Conservation (phyloP, 2,329 filamentous ascomycete species). For the Colletotrichum cordylinicola region DNA sequence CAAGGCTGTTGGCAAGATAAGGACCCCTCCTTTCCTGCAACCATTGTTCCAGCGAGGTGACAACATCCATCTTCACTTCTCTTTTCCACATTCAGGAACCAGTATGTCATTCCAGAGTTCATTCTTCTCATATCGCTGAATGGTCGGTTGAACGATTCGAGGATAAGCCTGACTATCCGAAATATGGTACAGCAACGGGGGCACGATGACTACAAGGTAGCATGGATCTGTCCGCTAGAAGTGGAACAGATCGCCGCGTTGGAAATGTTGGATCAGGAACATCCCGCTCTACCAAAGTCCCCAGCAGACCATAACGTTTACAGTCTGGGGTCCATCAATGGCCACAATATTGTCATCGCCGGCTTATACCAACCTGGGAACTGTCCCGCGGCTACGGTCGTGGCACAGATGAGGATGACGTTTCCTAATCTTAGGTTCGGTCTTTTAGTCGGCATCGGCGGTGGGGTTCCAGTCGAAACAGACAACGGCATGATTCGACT, state of each 20-base stretch:
- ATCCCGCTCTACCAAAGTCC: not conserved
- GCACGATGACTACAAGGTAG: not conserved
- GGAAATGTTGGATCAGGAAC: not conserved
- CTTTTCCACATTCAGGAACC: too few relatives aligned
- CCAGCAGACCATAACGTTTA: constrained; percentile 29
- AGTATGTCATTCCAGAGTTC: not conserved
- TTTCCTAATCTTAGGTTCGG: constrained; percentile 14
- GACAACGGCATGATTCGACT: not conserved
- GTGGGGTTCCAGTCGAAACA: constrained; percentile 23
- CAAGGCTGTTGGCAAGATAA: not conserved
- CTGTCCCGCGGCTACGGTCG: constrained; percentile 25
- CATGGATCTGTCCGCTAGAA: not conserved
- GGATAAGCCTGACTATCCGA: not conserved
- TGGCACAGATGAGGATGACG: constrained; percentile 17
- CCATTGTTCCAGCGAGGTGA: not conserved
- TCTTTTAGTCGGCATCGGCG: constrained; percentile 30
- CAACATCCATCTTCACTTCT: too few relatives aligned
- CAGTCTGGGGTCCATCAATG: constrained; percentile 21
- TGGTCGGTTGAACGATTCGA: not conserved
- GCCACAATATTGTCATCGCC: constrained; percentile 31
- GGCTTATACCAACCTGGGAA: constrained; percentile 20
- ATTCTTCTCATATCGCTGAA: not conserved
- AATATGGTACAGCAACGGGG: not conserved
- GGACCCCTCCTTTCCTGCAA: not conserved
- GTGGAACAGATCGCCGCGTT: not conserved